A percentile compares a stretch with the other conserved stretches of the same genome.
Conservation (phyloP, 1,284 basidiomycete species). For the Meripilus lineatus region DNA sequence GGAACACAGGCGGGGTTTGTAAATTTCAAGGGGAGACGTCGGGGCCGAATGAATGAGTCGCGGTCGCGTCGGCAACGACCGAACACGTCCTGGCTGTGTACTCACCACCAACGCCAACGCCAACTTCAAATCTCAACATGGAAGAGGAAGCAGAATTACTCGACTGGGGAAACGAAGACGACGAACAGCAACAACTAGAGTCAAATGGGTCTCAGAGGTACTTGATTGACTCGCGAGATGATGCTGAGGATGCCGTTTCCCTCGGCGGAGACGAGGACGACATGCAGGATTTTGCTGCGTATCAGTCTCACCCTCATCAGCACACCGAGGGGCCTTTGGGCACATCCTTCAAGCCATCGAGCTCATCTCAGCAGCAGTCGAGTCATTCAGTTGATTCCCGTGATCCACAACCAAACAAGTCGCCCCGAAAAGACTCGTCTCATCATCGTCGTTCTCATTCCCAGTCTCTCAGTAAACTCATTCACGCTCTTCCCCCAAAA, state of each 20-base stretch:
- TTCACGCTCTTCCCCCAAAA: slow-evolving; percentile 71
- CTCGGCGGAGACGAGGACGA: slow-evolving; percentile 70
- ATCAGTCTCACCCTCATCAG: slow-evolving; percentile 24
- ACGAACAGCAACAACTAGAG: slow-evolving; percentile 34
- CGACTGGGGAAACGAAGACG: slow-evolving; percentile 75
- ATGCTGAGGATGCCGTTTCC: slow-evolving; percentile 64
- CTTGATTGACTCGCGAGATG: slow-evolving; percentile 32
- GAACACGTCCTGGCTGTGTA: not conserved
- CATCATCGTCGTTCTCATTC: slow-evolving; percentile 29
- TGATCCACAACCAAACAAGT: too few species aligned
- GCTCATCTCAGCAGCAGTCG: slow-evolving; percentile 22
- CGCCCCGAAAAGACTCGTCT: slow-evolving; percentile 12
- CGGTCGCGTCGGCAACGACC: not conserved
- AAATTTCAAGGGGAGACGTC: slow-evolving; percentile 1
- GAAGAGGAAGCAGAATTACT: slow-evolving; percentile 64
- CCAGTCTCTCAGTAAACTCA: slow-evolving; percentile 32
- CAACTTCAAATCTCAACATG: slow-evolving; percentile 39
- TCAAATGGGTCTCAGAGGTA: slow-evolving; percentile 5
- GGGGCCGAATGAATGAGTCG: not conserved
- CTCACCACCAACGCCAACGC: slow-evolving; percentile 1
- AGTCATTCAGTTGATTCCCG: too few species aligned
- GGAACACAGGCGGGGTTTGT: not conserved
- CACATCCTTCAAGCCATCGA: slow-evolving; percentile 14
- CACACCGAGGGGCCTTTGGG: slow-evolving; percentile 13
- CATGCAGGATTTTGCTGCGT: slow-evolving; percentile 32